phyloP scores from a whole-genome alignment of 2,329 filamentous ascomycete species.

The Calonectria pauciramosa region DNA sequence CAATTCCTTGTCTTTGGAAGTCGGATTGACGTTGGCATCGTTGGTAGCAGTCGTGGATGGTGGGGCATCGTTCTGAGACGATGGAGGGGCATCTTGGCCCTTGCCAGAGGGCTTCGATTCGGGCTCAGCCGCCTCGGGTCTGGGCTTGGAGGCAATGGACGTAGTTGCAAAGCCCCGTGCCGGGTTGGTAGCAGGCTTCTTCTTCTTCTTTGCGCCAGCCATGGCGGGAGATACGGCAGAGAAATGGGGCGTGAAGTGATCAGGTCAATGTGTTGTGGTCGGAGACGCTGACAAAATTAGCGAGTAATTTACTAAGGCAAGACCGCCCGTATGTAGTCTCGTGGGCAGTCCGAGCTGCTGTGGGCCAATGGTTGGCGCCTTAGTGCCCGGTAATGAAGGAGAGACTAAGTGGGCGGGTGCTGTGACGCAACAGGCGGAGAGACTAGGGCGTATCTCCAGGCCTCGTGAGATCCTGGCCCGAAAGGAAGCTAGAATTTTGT shows the following conservation, averaged over 20 bases:
- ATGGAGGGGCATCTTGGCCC: conserved; percentile 49
- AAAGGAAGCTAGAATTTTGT: background rate
- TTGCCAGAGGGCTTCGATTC: conserved; percentile 46
- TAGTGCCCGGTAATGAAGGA: background rate
- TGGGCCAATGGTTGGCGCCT: conserved; percentile 19
- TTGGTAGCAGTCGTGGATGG: conserved; percentile 44
- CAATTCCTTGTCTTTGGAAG: conserved; percentile 62
- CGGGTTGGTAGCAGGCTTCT: conserved; percentile 89
- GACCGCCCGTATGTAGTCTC: conserved; percentile 1
- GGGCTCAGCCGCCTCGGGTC: conserved; percentile 69
- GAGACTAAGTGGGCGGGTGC: conserved; percentile 25
- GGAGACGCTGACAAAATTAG: conserved; percentile 9
- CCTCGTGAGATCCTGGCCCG: background rate
- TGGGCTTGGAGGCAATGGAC: conserved; percentile 86
- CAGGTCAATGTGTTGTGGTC: conserved; percentile 10
- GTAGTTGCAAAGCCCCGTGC: conserved; percentile 95
- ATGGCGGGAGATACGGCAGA: conserved; percentile 59
- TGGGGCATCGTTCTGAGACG: conserved; percentile 47
- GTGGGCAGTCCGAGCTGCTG: conserved; percentile 20
- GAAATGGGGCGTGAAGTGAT: conserved; percentile 4
- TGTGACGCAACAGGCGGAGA: conserved; percentile 28
- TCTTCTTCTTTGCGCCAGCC: conserved; percentile 86
- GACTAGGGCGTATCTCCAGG: background rate
- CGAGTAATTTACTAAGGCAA: conserved; percentile 20
- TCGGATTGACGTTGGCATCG: conserved; percentile 36